These are phyloP conservation scores for Pythium phragmiticola DNA, from an alignment of 352 stramenopile species.

Conservation along the genomic window DNA sequence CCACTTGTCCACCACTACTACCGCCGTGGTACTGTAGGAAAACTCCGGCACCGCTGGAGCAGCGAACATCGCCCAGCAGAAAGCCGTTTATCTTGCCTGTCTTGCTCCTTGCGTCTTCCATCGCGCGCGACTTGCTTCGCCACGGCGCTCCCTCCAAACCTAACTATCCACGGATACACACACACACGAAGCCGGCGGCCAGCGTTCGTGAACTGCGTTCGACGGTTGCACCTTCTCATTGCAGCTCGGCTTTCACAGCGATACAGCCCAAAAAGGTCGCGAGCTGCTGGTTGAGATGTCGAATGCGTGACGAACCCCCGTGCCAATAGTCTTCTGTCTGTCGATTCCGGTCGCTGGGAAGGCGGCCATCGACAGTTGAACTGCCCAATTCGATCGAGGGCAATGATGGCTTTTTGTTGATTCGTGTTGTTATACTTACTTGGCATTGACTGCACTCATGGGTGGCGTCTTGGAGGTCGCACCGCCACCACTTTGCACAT, in stretches of 20 bases:
- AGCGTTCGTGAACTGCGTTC: not conserved
- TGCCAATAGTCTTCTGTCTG: not conserved
- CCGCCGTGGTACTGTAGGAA: not conserved
- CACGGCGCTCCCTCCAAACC: conserved; percentile 15
- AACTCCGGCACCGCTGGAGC: not conserved
- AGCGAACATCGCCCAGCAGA: not conserved
- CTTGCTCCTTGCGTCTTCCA: not conserved
- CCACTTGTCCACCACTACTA: not conserved
- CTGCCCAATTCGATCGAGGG: conserved; percentile 25
- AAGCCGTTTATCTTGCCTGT: not conserved
- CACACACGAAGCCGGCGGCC: not conserved
- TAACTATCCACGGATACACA: conserved; percentile 19
- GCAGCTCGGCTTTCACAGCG: not conserved
- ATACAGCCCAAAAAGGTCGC: not conserved
- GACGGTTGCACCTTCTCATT: not conserved
- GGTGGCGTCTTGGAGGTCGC: conserved; percentile 78
- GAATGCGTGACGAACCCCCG: conserved; percentile 9
- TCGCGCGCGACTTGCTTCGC: conserved; percentile 24
- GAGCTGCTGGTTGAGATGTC: not conserved
- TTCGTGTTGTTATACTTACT: conserved; percentile 48
- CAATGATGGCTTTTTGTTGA: conserved; percentile 26
- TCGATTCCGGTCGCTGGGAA: not conserved
- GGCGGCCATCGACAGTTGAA: not conserved
- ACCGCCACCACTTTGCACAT: conserved; percentile 58
- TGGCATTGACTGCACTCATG: conserved; percentile 88